phyloP scores from a whole-genome alignment of 768 basidiomycete genomes.

The Suillus cothurnatus region DNA sequence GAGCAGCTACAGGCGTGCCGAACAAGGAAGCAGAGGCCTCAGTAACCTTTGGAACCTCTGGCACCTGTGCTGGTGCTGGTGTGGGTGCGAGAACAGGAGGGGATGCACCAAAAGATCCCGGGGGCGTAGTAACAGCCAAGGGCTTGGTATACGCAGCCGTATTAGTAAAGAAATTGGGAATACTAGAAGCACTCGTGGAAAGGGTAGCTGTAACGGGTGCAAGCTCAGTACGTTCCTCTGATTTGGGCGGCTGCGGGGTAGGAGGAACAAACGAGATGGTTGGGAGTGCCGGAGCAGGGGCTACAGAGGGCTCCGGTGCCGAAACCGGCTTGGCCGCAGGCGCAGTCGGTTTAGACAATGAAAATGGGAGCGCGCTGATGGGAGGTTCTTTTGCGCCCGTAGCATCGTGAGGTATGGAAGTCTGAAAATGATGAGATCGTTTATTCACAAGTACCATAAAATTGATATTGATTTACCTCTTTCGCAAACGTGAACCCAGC shows the following conservation, averaged over 20 bases:
- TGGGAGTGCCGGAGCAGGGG: slow-evolving; percentile 16
- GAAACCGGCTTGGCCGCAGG: slow-evolving; percentile 17
- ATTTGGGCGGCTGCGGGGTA: slow-evolving; percentile 26
- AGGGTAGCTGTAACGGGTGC: slow-evolving; percentile 15
- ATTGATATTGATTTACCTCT: slow-evolving; percentile 46
- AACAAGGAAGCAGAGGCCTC: slow-evolving; percentile 17
- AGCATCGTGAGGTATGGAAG: slow-evolving; percentile 41
- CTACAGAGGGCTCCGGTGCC: slow-evolving; percentile 14
- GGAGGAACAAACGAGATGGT: slow-evolving; percentile 28
- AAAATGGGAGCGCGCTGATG: slow-evolving; percentile 64
- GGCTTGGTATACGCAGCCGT: slow-evolving; percentile 50
- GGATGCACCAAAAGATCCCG: slow-evolving; percentile 27
- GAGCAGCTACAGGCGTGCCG: slow-evolving; percentile 9
- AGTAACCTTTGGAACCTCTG: slow-evolving; percentile 12
- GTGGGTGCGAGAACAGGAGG: slow-evolving; percentile 20
- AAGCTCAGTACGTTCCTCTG: slow-evolving; percentile 17
- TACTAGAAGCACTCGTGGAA: slow-evolving; percentile 22
- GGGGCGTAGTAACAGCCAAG: slow-evolving; percentile 15
- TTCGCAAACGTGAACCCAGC: slow-evolving; percentile 69
- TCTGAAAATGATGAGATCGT: slow-evolving; percentile 23
- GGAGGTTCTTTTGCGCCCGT: slow-evolving; percentile 65
- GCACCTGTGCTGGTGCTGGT: slow-evolving; percentile 6
- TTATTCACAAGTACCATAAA: slow-evolving; percentile 7
- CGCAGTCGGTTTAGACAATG: slow-evolving; percentile 45
- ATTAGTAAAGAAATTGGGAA: slow-evolving; percentile 68